Conservation (phyloP, 331 rosid genomes). For the Quercus tomentella region DNA sequence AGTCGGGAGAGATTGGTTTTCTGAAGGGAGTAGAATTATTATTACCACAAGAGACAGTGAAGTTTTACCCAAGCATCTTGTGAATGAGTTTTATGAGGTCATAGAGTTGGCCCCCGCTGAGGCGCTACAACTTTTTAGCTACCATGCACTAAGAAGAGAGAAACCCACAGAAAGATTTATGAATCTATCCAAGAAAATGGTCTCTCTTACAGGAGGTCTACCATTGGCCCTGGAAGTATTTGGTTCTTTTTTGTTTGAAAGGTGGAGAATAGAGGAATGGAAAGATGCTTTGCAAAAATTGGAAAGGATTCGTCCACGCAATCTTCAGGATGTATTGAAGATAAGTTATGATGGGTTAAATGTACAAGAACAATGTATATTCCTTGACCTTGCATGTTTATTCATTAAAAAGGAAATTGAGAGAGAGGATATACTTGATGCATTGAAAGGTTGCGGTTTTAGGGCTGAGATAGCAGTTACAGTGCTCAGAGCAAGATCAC, state of each 20-base stretch:
- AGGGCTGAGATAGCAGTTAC: slow-evolving; percentile 38
- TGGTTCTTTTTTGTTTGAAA: slow-evolving; percentile 41
- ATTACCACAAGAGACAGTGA: slow-evolving; percentile 44
- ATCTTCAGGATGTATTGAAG: slow-evolving; percentile 44
- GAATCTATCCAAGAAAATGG: slow-evolving; percentile 31
- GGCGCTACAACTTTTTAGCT: slow-evolving; percentile 43
- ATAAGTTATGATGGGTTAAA: slow-evolving; percentile 47
- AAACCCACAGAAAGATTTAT: slow-evolving; percentile 17
- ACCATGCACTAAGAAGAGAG: slow-evolving; percentile 46
- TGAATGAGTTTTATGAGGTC: slow-evolving; percentile 37
- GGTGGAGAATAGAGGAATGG: slow-evolving; percentile 37
- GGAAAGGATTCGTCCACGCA: slow-evolving; percentile 11
- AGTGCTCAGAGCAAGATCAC: slow-evolving; percentile 36
- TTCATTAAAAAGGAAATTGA: slow-evolving; percentile 38
- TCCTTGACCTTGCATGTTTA: slow-evolving; percentile 59
- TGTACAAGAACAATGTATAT: slow-evolving; percentile 37
- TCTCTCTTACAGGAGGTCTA: slow-evolving; percentile 38
- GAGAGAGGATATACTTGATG: slow-evolving; percentile 42
- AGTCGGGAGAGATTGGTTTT: slow-evolving; percentile 38
- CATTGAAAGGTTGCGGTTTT: slow-evolving; percentile 38
- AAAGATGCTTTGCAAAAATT: slow-evolving; percentile 34
- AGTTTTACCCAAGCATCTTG: slow-evolving; percentile 6
- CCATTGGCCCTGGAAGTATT: slow-evolving; percentile 66
- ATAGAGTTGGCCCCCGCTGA: slow-evolving; percentile 27
- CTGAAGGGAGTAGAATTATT: slow-evolving; percentile 47